phyloP scores from a whole-genome alignment of 176 grass and related monocot species.

The Phoenix roebelenii region DNA sequence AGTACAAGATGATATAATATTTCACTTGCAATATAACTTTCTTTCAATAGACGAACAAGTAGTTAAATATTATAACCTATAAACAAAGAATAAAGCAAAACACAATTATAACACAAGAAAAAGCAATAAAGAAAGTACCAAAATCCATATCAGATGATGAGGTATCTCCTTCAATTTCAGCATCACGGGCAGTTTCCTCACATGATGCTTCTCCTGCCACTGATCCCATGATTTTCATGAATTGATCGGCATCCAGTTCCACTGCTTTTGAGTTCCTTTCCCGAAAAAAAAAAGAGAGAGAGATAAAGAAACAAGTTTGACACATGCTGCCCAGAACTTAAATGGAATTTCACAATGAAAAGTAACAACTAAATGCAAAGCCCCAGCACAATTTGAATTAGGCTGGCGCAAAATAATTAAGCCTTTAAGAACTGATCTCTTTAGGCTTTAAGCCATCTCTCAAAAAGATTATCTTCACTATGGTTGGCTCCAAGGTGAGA shows the following conservation, averaged over 20 bases:
- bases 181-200: constrained; percentile 22
- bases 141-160: constrained; percentile 82
- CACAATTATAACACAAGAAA: not conserved
- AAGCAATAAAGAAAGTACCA: constrained; percentile 24
- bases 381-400: too few species aligned
- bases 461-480: too few species aligned
- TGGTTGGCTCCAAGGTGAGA: too few species aligned
- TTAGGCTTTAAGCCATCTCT: too few species aligned
- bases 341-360: too few species aligned
- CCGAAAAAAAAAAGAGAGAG: constrained; percentile 13
- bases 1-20: too few species aligned
- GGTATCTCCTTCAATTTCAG: constrained; percentile 36
- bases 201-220: constrained; percentile 34
- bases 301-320: too few species aligned
- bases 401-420: too few species aligned
- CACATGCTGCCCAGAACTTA: too few species aligned
- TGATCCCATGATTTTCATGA: constrained; percentile 85
- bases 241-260: constrained; percentile 81
- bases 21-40: too few species aligned
- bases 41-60: not conserved
- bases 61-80: not conserved
- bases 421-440: too few species aligned
- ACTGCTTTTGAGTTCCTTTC: constrained; percentile 56
- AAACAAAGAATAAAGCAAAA: not conserved
- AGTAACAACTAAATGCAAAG: too few species aligned